phyloP scores from a whole-genome alignment of 1,139 yeast genomes.

The Lodderomyces metapsilosis region DNA sequence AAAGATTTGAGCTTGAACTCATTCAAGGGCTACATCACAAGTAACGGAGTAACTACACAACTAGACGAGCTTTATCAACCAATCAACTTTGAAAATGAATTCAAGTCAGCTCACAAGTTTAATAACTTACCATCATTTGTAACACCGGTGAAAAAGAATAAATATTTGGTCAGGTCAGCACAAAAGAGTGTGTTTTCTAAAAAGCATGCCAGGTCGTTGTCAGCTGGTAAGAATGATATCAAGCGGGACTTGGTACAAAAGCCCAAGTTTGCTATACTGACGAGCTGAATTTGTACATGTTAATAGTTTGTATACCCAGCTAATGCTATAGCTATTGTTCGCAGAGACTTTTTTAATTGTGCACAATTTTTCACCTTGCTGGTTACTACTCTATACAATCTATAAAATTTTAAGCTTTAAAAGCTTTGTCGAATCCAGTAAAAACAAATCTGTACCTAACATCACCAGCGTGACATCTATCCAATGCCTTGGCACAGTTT shows the following conservation, averaged over 20 bases:
- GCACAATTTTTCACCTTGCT: no score
- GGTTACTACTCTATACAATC: background rate
- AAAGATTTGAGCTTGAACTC: slow-evolving; percentile 31
- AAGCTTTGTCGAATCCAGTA: slow-evolving; percentile 51
- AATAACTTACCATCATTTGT: slow-evolving; percentile 31
- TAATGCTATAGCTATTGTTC: no score
- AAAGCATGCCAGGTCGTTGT: slow-evolving; percentile 35
- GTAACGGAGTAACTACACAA: slow-evolving; percentile 15
- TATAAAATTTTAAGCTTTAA: slow-evolving; percentile 12
- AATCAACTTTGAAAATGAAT: slow-evolving; percentile 30
- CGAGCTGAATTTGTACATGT: no score
- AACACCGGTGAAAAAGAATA: slow-evolving; percentile 33
- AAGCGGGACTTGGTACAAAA: slow-evolving; percentile 35
- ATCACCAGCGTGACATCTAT: slow-evolving; percentile 43
- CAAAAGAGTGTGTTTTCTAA: slow-evolving; percentile 15
- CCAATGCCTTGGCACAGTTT: slow-evolving; percentile 28
- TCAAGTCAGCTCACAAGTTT: slow-evolving; percentile 35
- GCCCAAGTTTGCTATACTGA: slow-evolving; percentile 19
- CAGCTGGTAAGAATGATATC: slow-evolving; percentile 41
- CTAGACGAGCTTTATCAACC: slow-evolving; percentile 37
- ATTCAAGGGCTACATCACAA: slow-evolving; percentile 32
- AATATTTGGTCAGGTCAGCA: slow-evolving; percentile 26
- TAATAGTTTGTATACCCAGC: no score
- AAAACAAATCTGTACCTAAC: slow-evolving; percentile 65
- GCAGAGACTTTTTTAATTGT: no score